A percentile compares a stretch with the other conserved stretches of the same genome.
phyloP scores from a whole-genome alignment of 176 grass and related monocot genomes.

The Sorghum bicolor region Sorghum_bicolor_NCBIv3 NC_012872.2:63135001-63135500 shows the following conservation, averaged over 20 bases:
- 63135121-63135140: constrained; percentile 77
- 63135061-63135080: constrained; percentile 80
- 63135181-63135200: constrained; percentile 13
- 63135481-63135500: not conserved
- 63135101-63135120: constrained; percentile 90
- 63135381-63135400: not conserved
- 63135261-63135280: not conserved
- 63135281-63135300: not conserved
- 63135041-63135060: constrained; percentile 60
- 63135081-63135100: constrained; percentile 64
- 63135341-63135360: not conserved
- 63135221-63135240: not conserved
- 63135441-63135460: not conserved
- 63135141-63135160: constrained; percentile 68
- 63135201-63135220: not conserved
- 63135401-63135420: not conserved
- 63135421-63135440: not conserved
- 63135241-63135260: not conserved
- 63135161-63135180: constrained; percentile 2
- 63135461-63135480: not conserved
- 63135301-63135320: constrained; percentile 7
- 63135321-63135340: not conserved
- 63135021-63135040: not conserved
- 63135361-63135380: not conserved
- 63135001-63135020: not conserved